A percentile compares a stretch with the other conserved stretches of the same genome.
phyloP scores from a whole-genome alignment of 176 grass and related monocot species.

The Dendrocalamus sinicus region DNA sequence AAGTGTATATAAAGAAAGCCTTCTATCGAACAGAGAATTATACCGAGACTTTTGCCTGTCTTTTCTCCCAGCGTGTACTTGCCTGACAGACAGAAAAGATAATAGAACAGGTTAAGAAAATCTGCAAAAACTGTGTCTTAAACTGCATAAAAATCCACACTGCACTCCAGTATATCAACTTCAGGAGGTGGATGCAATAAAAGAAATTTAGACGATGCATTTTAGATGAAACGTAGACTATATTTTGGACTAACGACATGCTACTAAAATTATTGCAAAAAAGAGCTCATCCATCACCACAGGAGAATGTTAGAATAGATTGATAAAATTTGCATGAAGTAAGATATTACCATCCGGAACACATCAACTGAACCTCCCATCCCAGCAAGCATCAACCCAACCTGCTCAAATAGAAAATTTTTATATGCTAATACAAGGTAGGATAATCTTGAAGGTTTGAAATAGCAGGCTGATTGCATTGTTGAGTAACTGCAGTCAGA shows the following conservation, averaged over 20 bases:
- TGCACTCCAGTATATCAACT: background rate
- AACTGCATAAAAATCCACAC: background rate
- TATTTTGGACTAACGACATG: background rate
- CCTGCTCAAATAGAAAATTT: constrained; percentile 56
- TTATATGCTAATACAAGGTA: background rate
- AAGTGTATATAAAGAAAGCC: constrained; percentile 1
- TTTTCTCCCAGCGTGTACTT: constrained; percentile 83
- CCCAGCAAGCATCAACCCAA: constrained; percentile 94
- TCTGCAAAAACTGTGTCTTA: background rate
- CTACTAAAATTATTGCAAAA: background rate
- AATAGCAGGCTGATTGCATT: background rate
- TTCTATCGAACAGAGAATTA: constrained; percentile 38
- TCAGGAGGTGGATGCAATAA: background rate
- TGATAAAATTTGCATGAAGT: background rate
- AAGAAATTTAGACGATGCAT: background rate
- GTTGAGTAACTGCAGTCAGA: background rate
- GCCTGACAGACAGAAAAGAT: constrained; percentile 58
- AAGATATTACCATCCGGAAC: constrained; percentile 83
- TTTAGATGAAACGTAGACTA: background rate
- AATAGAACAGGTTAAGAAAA: constrained; percentile 15
- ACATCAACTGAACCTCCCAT: constrained; percentile 90
- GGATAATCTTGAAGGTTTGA: constrained; percentile 3
- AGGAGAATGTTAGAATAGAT: background rate
- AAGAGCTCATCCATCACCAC: background rate
- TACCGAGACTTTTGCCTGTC: constrained; percentile 96